phyloP scores from a whole-genome alignment of 805 yeast genomes.

The Kluyveromyces wickerhamii region DNA sequence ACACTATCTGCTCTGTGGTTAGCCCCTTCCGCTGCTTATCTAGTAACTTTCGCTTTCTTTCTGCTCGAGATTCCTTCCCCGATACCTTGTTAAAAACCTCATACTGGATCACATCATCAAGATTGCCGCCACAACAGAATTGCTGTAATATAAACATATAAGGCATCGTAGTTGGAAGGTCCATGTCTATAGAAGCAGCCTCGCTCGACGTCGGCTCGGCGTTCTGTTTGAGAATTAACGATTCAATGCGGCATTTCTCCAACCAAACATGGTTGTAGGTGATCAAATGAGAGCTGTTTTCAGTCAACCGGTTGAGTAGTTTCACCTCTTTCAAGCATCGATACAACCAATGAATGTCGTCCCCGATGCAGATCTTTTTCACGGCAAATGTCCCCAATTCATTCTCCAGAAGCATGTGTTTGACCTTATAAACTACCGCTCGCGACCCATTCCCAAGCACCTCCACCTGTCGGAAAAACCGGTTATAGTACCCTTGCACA shows the following conservation, averaged over 20 bases:
- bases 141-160: slow-evolving; percentile 79
- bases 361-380: slow-evolving; percentile 78
- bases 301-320: slow-evolving; percentile 45
- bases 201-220: slow-evolving; percentile 10
- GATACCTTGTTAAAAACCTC: slow-evolving; percentile 30
- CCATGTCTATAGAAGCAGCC: slow-evolving; percentile 32
- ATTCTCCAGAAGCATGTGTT: slow-evolving; percentile 61
- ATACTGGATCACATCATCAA: slow-evolving; percentile 54
- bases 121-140: slow-evolving; percentile 81
- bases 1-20: slow-evolving; percentile 52
- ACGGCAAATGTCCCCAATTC: slow-evolving; percentile 75
- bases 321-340: slow-evolving; percentile 73
- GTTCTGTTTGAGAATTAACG: slow-evolving; percentile 2
- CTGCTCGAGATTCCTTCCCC: slow-evolving; percentile 29
- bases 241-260: slow-evolving; percentile 42
- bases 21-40: slow-evolving; percentile 32
- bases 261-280: slow-evolving; percentile 90
- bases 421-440: slow-evolving; percentile 79
- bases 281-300: slow-evolving; percentile 54
- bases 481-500: slow-evolving; percentile 73
- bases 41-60: slow-evolving; percentile 31
- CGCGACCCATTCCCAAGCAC: slow-evolving; percentile 76
- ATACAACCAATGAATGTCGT: slow-evolving; percentile 58
- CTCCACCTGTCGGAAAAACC: slow-evolving; percentile 56
- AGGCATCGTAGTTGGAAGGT: slow-evolving; percentile 35